These are phyloP conservation scores for Betula pendula DNA, from an alignment of 306 rosid genomes.

Conservation along the genomic window DNA sequence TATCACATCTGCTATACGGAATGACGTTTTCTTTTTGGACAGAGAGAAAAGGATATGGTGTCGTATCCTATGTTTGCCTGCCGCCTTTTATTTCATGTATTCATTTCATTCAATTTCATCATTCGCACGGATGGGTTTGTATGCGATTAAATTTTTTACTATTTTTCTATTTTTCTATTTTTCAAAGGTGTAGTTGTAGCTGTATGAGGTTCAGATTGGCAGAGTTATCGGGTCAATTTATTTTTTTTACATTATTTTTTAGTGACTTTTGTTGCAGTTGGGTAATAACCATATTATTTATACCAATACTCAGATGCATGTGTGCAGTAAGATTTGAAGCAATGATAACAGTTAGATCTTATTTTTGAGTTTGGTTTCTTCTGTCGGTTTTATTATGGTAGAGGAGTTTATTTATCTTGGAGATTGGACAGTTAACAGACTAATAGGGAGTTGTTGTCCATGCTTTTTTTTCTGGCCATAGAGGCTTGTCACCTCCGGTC, in stretches of 20 bases:
- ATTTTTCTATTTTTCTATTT: constrained; percentile 25
- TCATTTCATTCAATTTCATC: constrained; percentile 37
- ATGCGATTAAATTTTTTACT: constrained; percentile 35
- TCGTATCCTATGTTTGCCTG: constrained; percentile 25
- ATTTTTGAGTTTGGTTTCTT: background rate
- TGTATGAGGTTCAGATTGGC: constrained; percentile 32
- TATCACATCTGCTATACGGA: too few relatives aligned
- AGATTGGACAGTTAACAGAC: background rate
- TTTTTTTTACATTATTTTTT: background rate
- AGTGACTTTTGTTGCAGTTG: background rate
- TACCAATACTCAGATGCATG: background rate
- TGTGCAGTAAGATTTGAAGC: background rate
- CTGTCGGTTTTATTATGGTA: background rate
- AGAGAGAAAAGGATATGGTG: constrained; percentile 11
- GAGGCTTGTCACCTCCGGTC: constrained; percentile 10
- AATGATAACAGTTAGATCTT: constrained; percentile 7
- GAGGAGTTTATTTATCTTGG: background rate
- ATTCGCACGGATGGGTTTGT: constrained; percentile 77
- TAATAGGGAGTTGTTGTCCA: background rate
- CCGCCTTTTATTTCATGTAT: constrained; percentile 13
- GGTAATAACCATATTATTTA: background rate
- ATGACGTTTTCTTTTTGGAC: constrained; percentile 14
- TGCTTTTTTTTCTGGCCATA: background rate
- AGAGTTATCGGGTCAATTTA: constrained; percentile 15
- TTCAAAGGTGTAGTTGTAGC: constrained; percentile 27